Conservation (phyloP, 208 protist species). For the Leishmania amazonensis region DNA sequence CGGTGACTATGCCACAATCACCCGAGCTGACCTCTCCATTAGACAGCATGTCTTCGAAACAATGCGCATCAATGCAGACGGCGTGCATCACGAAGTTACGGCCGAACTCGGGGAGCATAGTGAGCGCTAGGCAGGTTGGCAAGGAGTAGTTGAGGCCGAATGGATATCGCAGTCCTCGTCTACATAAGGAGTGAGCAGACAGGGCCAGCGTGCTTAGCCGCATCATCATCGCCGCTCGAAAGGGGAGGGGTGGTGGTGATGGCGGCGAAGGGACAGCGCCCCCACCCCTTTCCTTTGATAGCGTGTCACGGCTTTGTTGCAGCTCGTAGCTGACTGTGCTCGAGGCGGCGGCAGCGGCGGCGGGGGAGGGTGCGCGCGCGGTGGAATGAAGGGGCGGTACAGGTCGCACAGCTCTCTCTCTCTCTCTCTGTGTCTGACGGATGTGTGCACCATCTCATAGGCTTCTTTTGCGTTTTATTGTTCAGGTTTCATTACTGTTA, state of each 20-base stretch:
- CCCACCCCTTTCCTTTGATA: neutral
- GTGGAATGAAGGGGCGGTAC: neutral
- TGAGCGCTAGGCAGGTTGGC: neutral
- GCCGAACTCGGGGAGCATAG: neutral
- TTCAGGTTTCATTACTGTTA: too few relatives aligned
- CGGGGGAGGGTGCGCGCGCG: neutral
- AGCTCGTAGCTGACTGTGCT: neutral
- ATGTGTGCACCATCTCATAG: too few relatives aligned
- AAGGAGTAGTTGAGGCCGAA: neutral
- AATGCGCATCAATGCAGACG: neutral
- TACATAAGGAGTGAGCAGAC: neutral
- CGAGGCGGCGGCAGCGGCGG: neutral
- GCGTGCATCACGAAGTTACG: slow-evolving; percentile 7
- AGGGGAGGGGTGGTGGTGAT: neutral
- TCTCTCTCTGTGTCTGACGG: too few relatives aligned
- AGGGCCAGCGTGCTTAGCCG: neutral
- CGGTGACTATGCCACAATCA: neutral
- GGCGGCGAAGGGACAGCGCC: neutral
- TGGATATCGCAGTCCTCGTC: neutral
- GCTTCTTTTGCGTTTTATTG: too few relatives aligned
- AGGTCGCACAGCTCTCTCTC: too few relatives aligned
- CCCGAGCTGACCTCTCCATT: neutral
- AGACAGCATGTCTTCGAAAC: neutral
- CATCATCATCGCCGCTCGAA: neutral
- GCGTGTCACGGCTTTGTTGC: neutral